These are phyloP conservation scores for Strobilomyces echinocephalus DNA, from an alignment of 768 basidiomycete species.

Conservation along the genomic window DNA sequence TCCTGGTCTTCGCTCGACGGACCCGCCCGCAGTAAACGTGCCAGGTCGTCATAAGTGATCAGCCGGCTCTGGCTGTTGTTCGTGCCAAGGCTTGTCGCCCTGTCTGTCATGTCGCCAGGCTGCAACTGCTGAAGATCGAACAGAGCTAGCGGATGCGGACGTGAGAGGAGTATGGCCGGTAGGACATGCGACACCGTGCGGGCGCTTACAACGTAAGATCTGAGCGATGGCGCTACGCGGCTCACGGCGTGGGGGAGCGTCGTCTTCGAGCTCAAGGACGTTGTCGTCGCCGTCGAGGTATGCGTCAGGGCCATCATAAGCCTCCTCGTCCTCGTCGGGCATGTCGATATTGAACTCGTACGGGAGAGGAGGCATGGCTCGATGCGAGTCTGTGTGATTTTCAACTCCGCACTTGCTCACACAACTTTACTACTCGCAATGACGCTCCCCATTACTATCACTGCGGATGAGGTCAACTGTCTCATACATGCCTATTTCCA, in stretches of 20 bases:
- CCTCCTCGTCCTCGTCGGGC: conserved; percentile 27
- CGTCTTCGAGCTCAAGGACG: conserved; percentile 33
- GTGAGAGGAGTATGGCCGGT: not conserved
- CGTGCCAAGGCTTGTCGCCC: not conserved
- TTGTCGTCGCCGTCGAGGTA: conserved; percentile 33
- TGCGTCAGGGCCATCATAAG: conserved; percentile 32
- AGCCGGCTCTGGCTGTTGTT: conserved; percentile 2
- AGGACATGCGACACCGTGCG: not conserved
- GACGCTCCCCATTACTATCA: conserved; percentile 53
- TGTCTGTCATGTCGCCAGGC: conserved; percentile 9
- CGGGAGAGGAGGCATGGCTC: conserved; percentile 10
- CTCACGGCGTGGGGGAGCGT: conserved; percentile 2
- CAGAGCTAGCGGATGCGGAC: conserved; percentile 17
- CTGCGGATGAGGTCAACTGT: conserved; percentile 81
- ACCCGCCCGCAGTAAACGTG: conserved; percentile 16
- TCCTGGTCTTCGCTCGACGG: conserved; percentile 31
- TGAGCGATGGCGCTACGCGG: conserved; percentile 15
- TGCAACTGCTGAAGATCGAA: conserved; percentile 28
- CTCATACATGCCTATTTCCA: conserved; percentile 80
- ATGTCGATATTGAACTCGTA: conserved; percentile 20
- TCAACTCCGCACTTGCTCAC: conserved; percentile 24
- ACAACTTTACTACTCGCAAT: conserved; percentile 17
- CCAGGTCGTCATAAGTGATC: conserved; percentile 25
- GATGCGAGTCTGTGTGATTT: conserved; percentile 1
- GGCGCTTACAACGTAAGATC: conserved; percentile 28